Evolutionary conservation across 1,284 basidiomycete genomes (phyloP).

Genomic region (Crucibulum parvulum): DNA sequence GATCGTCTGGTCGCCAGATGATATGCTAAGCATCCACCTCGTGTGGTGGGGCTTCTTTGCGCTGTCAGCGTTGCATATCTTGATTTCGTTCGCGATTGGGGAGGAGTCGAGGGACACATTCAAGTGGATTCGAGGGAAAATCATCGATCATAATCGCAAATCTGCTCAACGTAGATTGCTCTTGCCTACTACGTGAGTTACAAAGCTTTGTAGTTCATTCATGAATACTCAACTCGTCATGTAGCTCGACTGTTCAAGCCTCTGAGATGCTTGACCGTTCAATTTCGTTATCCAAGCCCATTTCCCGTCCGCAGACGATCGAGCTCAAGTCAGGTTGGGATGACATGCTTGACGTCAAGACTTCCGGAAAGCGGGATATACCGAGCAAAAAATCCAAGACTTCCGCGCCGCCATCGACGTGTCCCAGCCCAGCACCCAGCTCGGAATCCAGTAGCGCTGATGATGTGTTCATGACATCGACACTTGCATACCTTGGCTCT

Average conservation of each 20-base stretch:
- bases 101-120: constrained; percentile 47
- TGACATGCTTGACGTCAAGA: constrained; percentile 49
- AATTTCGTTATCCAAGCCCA: constrained; percentile 8
- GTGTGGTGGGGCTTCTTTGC: constrained; percentile 47
- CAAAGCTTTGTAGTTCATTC: too few species aligned
- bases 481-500: constrained; percentile 51
- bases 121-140: constrained; percentile 23
- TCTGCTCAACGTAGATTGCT: neutral
- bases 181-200: neutral
- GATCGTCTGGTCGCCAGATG: constrained; percentile 32
- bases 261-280: neutral
- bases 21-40: constrained; percentile 28
- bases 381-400: constrained; percentile 24
- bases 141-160: constrained; percentile 8
- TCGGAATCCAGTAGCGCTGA: constrained; percentile 33
- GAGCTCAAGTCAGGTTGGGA: constrained; percentile 62
- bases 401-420: constrained; percentile 27
- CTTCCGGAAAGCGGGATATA: constrained; percentile 24
- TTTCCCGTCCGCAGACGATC: constrained; percentile 31
- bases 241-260: too few species aligned
- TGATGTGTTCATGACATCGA: constrained; percentile 53
- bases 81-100: constrained; percentile 44
- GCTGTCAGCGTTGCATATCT: constrained; percentile 42
- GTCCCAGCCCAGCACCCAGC: constrained; percentile 30
- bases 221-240: too few species aligned